phyloP scores from a whole-genome alignment of 2,329 filamentous ascomycete species.

The Epichloe elymi region DNA sequence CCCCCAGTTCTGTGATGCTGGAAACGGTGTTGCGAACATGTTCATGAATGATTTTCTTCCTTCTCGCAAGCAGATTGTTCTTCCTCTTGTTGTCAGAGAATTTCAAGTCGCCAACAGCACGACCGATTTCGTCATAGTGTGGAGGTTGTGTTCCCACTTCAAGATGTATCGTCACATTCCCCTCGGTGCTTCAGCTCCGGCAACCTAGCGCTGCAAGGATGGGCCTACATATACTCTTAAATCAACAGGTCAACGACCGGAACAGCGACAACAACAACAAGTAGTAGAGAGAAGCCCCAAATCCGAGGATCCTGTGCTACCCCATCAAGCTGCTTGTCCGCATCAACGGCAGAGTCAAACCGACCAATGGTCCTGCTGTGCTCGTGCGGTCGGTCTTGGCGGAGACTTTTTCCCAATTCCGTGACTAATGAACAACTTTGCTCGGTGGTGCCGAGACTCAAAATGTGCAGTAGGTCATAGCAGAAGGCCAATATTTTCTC shows the following conservation, averaged over 20 bases:
- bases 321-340: background rate
- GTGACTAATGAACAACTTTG: background rate
- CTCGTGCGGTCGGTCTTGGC: background rate
- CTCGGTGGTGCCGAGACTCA: background rate
- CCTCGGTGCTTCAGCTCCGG: background rate
- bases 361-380: background rate
- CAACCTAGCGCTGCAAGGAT: background rate
- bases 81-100: background rate
- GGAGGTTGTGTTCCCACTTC: background rate
- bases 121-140: background rate
- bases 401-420: background rate
- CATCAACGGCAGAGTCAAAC: background rate
- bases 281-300: too few species aligned
- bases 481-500: background rate
- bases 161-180: background rate
- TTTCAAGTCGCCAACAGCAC: background rate
- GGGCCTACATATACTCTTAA: background rate
- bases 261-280: too few species aligned
- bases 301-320: too few species aligned
- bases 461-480: background rate
- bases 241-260: background rate
- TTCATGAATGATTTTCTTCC: background rate
- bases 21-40: slow-evolving; percentile 1
- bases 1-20: background rate
- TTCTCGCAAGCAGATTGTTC: too few species aligned